Evolutionary conservation across 1,284 basidiomycete species (phyloP).

Genomic region (Leccinum fuscescens): DNA sequence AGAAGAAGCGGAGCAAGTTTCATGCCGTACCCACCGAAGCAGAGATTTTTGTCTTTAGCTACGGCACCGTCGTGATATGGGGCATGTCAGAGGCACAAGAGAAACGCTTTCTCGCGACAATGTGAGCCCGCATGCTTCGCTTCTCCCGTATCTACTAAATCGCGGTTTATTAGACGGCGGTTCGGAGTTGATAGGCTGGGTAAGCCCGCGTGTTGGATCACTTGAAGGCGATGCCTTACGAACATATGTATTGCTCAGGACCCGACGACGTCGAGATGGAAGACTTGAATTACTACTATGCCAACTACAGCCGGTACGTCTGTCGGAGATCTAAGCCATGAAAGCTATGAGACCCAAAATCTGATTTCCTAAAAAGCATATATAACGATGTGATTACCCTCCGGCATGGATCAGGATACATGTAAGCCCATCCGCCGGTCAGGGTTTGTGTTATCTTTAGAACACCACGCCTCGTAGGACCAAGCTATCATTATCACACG

Average conservation of each 20-base stretch:
- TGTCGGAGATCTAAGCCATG: conserved; percentile 9
- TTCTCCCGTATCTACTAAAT: conserved; percentile 9
- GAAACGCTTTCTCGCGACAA: conserved; percentile 81
- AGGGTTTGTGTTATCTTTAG: conserved; percentile 18
- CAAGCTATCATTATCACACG: conserved; percentile 92
- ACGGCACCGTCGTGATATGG: conserved; percentile 95
- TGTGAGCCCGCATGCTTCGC: conserved; percentile 53
- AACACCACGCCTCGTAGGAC: conserved; percentile 58
- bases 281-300: conserved; percentile 96
- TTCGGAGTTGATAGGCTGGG: conserved; percentile 90
- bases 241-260: conserved; percentile 40
- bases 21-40: conserved; percentile 67
- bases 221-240: conserved; percentile 7
- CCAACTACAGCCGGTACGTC: conserved; percentile 85
- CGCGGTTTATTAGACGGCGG: conserved; percentile 60
- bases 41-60: conserved; percentile 92
- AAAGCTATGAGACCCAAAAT: conserved; percentile 1
- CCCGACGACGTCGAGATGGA: conserved; percentile 90
- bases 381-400: conserved; percentile 98
- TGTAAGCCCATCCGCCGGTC: conserved; percentile 53
- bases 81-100: conserved; percentile 95
- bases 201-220: conserved; percentile 32
- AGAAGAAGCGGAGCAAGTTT: conserved; percentile 62
- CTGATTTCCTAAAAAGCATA: conserved; percentile 54
- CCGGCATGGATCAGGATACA: conserved; percentile 91